phyloP scores from a whole-genome alignment of 1,139 yeast species.

The Komagataea norvegica region DNA sequence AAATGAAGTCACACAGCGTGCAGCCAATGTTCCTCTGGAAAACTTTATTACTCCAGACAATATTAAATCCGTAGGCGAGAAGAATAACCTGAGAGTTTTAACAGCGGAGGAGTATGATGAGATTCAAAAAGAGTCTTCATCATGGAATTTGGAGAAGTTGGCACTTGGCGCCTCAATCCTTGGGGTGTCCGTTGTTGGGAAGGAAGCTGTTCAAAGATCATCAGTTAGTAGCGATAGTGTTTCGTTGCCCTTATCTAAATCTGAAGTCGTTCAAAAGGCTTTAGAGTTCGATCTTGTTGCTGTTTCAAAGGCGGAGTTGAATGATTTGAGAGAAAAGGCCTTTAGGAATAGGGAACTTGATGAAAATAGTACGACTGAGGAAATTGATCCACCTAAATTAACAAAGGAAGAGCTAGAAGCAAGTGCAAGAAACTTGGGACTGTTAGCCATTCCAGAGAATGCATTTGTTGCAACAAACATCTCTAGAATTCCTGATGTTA shows the following conservation, averaged over 20 bases:
- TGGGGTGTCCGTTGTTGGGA: constrained; percentile 8
- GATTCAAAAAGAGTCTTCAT: constrained; percentile 5
- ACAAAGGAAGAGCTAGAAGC: constrained; percentile 21
- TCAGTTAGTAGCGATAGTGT: constrained; percentile 7
- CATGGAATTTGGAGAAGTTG: constrained; percentile 5
- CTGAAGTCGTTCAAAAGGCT: constrained; percentile 35
- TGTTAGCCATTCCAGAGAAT: constrained; percentile 49
- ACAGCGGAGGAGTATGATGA: constrained; percentile 21
- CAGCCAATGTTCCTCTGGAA: constrained; percentile 7
- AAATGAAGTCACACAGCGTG: constrained; percentile 29
- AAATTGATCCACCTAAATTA: constrained; percentile 4
- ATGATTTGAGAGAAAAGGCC: constrained; percentile 10
- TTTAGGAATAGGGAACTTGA: constrained; percentile 4
- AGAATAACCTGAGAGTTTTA: constrained; percentile 34
- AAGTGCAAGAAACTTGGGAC: constrained; percentile 41
- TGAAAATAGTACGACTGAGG: constrained; percentile 1
- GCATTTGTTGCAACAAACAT: constrained; percentile 59
- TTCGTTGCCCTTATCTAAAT: constrained; percentile 16
- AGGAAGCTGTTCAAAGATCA: not conserved
- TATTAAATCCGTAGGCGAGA: constrained; percentile 27
- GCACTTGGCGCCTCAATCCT: constrained; percentile 9
- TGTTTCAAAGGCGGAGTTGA: constrained; percentile 37
- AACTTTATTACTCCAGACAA: constrained; percentile 7
- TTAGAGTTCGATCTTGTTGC: constrained; percentile 43
- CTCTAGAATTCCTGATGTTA: constrained; percentile 49